Percentiles rank a stretch among this genome's conserved stretches.
Conservation (phyloP, 2,329 filamentous ascomycete genomes). For the Exophiala viscosa region DNA sequence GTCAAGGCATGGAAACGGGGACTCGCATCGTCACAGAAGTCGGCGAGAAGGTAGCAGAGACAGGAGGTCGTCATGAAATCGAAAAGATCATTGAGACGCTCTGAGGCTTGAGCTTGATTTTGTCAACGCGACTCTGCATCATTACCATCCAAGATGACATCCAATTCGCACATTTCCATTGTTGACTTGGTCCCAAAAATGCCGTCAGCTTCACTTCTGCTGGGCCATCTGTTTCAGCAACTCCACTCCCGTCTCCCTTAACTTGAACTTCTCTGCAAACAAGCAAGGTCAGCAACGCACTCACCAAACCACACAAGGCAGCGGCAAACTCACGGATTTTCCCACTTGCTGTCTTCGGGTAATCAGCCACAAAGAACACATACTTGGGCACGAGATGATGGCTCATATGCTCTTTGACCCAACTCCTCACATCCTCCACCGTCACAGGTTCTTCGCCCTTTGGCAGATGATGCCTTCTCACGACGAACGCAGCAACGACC, state of each 20-base stretch:
- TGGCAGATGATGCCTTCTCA: constrained; percentile 43
- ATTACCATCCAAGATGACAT: no score
- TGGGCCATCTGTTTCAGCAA: constrained; percentile 35
- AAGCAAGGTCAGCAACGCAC: neutral
- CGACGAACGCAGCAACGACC: constrained; percentile 77
- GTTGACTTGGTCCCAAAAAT: neutral
- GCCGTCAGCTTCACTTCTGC: neutral
- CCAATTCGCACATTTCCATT: no score
- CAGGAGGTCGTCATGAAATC: constrained; percentile 25
- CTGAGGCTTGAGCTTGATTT: constrained; percentile 2
- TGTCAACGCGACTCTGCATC: no score
- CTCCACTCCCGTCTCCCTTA: constrained; percentile 63
- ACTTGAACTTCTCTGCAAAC: constrained; percentile 54
- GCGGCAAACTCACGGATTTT: constrained; percentile 76
- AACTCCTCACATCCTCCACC: constrained; percentile 60
- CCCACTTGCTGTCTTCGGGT: constrained; percentile 90
- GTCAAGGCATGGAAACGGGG: no score
- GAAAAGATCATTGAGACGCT: neutral
- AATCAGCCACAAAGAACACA: constrained; percentile 81
- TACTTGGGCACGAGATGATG: constrained; percentile 80
- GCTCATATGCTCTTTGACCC: constrained; percentile 67
- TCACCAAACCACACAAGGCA: no score
- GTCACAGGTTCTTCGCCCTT: constrained; percentile 53
- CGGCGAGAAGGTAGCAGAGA: constrained; percentile 25
- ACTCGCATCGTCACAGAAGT: constrained; percentile 1